Base-by-base conservation (phyloP, 352 stramenopile genomes). In the Globisporangium nunn region DNA sequence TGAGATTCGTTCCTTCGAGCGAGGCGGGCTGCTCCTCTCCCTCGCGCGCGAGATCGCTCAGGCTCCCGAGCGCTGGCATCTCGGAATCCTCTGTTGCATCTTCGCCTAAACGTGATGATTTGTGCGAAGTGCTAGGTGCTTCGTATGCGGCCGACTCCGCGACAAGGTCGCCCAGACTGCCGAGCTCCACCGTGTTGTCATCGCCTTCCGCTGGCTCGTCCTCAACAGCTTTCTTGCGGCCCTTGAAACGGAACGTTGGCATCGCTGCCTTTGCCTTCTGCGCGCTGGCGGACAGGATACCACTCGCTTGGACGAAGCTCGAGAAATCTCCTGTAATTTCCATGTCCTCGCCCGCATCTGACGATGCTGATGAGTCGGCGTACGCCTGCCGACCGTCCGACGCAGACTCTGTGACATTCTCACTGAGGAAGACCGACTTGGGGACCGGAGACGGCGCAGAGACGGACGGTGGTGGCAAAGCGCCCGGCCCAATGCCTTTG, bases 261-360 rank as follows among this genome's bases (percentile, higher is more conserved):
- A 54, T 50, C n/a, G 48, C 31, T 4, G 30, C 59, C 14, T 45
- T n/a, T 30, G 30, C 46, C 29, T 54, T 48, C 18, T 48, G 58
- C 14, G 65, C 68, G 33, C 57, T 61, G 3, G 40, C 41, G 4
- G 50, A 54, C 14, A 45, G 45, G 18, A 53, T 50, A 31, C 46
- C 31, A 47, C 59, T 50, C 60, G 70, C 63, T 18, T 84, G 70
- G 39, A 79, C 69, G 29, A 61, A 66, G 15, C 41, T 46, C 1
- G 74, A 77, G 56, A 85, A 91, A 29, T 95, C 85, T 4, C 81
- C 85, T 1, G 85, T 93, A 53, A 95, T 87, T 33, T 95, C 85
- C 81, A 95, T 95, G 50, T 95, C 85, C 53, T 95, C 85, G 3
- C 77, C 78, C 46, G 78, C 76, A 52, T 89, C 81, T 0, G 80